These are phyloP conservation scores for Fusarium coffeatum DNA, from an alignment of 2,329 filamentous ascomycete species.

Conservation along the genomic window DNA sequence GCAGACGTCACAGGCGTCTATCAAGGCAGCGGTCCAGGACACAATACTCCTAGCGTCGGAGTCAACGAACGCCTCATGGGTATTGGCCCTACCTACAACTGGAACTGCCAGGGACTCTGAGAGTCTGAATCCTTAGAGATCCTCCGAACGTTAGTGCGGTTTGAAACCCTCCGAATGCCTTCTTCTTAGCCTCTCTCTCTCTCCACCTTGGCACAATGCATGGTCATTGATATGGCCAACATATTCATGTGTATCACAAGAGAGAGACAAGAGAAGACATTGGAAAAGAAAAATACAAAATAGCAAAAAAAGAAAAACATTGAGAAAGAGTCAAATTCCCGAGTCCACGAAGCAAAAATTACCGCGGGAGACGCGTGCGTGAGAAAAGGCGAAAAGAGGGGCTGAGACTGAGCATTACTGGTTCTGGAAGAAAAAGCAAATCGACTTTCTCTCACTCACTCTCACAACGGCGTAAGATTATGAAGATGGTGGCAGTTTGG, in stretches of 20 bases:
- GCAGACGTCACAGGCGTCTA: slow-evolving; percentile 46
- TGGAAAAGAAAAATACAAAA: background rate
- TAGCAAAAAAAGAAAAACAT: background rate
- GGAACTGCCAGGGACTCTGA: slow-evolving; percentile 37
- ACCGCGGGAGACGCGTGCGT: slow-evolving; percentile 5
- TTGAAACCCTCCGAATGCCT: background rate
- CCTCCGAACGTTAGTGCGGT: slow-evolving; percentile 8
- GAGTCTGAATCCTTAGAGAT: slow-evolving; percentile 4
- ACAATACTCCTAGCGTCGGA: slow-evolving; percentile 32
- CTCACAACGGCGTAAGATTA: slow-evolving; percentile 4
- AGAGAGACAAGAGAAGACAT: background rate
- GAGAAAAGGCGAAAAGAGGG: slow-evolving; percentile 16
- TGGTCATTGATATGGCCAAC: background rate
- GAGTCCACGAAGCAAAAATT: background rate
- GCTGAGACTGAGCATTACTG: background rate
- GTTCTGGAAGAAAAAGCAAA: slow-evolving; percentile 19
- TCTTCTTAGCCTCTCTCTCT: background rate
- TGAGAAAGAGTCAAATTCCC: background rate
- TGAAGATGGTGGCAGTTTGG: slow-evolving; percentile 21
- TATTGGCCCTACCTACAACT: slow-evolving; percentile 34
- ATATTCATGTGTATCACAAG: background rate
- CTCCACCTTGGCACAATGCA: slow-evolving; percentile 13
- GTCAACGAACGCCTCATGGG: slow-evolving; percentile 38
- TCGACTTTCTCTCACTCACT: background rate
- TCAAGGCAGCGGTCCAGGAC: slow-evolving; percentile 22